phyloP scores from a whole-genome alignment of 2,329 filamentous ascomycete genomes.

The Aureobasidium musti region DNA sequence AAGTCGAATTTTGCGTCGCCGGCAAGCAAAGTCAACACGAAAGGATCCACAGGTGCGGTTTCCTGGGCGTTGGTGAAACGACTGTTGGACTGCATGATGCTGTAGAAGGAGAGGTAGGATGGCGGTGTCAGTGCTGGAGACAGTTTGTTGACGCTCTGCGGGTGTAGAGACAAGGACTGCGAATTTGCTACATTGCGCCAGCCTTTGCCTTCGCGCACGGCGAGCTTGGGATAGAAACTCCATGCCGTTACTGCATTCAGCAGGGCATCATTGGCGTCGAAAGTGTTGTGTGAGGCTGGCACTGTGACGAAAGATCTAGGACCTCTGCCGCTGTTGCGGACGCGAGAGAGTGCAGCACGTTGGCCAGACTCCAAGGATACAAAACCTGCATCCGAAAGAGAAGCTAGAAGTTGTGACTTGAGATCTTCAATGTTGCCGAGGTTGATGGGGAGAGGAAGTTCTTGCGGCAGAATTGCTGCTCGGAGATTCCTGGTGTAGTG shows the following conservation, averaged over 20 bases:
- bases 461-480: conserved; percentile 90
- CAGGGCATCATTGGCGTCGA: conserved; percentile 78
- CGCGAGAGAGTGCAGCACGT: conserved; percentile 65
- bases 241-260: conserved; percentile 82
- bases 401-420: conserved; percentile 85
- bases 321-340: conserved; percentile 63
- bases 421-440: conserved; percentile 92
- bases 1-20: conserved; percentile 90
- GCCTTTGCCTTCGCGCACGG: conserved; percentile 80
- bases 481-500: conserved; percentile 67
- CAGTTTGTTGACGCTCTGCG: conserved; percentile 81
- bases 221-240: conserved; percentile 93
- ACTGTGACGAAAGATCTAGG: conserved; percentile 80
- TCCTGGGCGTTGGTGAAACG: conserved; percentile 87
- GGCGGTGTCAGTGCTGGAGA: conserved; percentile 50
- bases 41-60: conserved; percentile 65
- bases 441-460: conserved; percentile 91
- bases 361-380: conserved; percentile 74
- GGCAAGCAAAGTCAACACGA: conserved; percentile 80
- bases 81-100: conserved; percentile 91
- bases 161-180: conserved; percentile 82
- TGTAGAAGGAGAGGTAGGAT: conserved; percentile 90
- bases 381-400: conserved; percentile 82
- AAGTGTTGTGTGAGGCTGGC: conserved; percentile 70
- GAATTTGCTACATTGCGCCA: conserved; percentile 93